Base-by-base conservation (phyloP, 2,329 filamentous ascomycete species). In the Dactylellina sp. region DNA sequence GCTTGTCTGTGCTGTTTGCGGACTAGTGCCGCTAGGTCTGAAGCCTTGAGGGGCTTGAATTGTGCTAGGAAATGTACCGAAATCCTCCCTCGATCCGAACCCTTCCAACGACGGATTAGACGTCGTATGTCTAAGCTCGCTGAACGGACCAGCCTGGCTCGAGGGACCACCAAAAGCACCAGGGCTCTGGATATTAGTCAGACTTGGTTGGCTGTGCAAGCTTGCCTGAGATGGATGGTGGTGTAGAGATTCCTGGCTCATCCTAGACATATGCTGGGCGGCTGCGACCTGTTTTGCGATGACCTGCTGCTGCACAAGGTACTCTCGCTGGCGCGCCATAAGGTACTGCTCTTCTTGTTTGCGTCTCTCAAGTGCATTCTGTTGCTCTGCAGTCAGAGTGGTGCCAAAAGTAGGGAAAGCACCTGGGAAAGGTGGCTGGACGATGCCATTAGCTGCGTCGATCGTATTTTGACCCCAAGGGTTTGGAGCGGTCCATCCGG, bases 311-410 rank as follows among this genome's bases (percentile, higher is more conserved):
- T 93, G 91, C 76, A 93, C 91, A 63, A 97, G 86, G 77, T 92
- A 92, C 80, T 99, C 95, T 77, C 97, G 92, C 81, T 99, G 95
- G 44, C 95, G 90, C 49, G 96, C 95, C 88, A 98, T 96, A 37
- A 96, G 85, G 80, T 95, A 97, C 80, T 99, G 95, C 80, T 99
- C 96, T 81, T 99, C 95, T 81, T 99, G 95, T 84, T 99, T 99
- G 59, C 95, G 87, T 61, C 95, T 88, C 83, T 99, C 95, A 1
- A 99, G 84, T 40, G 96, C 96, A 82, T 99, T 99, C 80, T 99
- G 95, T 81, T 99, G 95, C 79, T 98, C 94, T 0, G 95, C 95
- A 7, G 96, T 99, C 77, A 99, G 84, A 0, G 96, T 99, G 6
- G 95, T 93, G 4, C 95, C 95, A 80, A 98, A 99, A 80, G 92